Percentiles rank a stretch among this genome's conserved stretches.
Evolutionary conservation across 1,139 yeast genomes (phyloP).

Genomic region (Blastobotrys apis): DNA sequence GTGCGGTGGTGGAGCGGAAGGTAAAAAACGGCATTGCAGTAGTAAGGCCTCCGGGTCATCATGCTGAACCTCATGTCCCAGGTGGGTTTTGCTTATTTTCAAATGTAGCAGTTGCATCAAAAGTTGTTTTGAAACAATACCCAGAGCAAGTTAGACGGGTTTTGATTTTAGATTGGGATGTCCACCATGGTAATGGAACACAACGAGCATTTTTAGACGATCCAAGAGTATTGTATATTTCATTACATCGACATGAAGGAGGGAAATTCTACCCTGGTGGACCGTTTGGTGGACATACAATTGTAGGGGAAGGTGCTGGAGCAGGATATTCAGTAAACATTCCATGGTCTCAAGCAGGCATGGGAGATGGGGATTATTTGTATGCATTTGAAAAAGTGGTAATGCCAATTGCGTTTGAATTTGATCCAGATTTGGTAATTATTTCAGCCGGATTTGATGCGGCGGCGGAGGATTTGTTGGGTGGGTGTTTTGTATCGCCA

Average conservation of each 20-base stretch:
- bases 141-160: slow-evolving; percentile 86
- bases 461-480: slow-evolving; percentile 96
- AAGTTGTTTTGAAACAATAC: slow-evolving; percentile 70
- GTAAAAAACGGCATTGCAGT: slow-evolving; percentile 93
- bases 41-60: slow-evolving; percentile 99
- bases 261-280: slow-evolving; percentile 96
- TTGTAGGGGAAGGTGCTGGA: slow-evolving; percentile 81
- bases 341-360: slow-evolving; percentile 93
- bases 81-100: slow-evolving; percentile 97
- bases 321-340: slow-evolving; percentile 84
- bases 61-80: slow-evolving; percentile 95
- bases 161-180: slow-evolving; percentile 92
- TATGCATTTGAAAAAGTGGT: slow-evolving; percentile 88
- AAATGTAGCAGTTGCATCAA: slow-evolving; percentile 96
- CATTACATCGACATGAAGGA: slow-evolving; percentile 87
- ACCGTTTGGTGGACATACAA: slow-evolving; percentile 66
- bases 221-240: slow-evolving; percentile 84
- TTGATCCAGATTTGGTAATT: slow-evolving; percentile 86
- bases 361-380: slow-evolving; percentile 93
- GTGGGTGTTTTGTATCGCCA: slow-evolving; percentile 96
- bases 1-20: slow-evolving; percentile 87
- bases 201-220: slow-evolving; percentile 87
- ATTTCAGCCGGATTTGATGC: slow-evolving; percentile 97
- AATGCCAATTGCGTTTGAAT: slow-evolving; percentile 85
- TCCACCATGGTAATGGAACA: slow-evolving; percentile 98